Evolutionary conservation across 192 early-diverging fungal species (phyloP), one percentile per base, ranked within the genome.

Genomic region (Coemansia guatemalensis): DNA sequence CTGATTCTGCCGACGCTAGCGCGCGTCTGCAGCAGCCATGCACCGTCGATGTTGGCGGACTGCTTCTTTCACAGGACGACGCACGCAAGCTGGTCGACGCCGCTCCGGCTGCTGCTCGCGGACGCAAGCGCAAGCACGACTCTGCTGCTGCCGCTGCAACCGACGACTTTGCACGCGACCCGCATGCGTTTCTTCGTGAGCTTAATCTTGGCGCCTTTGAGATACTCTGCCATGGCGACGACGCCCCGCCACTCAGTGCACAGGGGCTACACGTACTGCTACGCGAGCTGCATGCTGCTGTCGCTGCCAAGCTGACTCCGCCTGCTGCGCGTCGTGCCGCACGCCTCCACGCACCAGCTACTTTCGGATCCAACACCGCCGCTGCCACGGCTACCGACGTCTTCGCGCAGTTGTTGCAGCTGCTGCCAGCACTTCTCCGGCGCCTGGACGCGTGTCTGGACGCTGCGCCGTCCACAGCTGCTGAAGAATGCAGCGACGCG

Each of bases 51-150:
- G 53, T 68, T 14, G 68, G 64, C 58, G 77, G 65, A 0, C 50
- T 80, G 57, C 55, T 74, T 26, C 57, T 80, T 2, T 74, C 71
- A 20, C 77, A 80, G 48, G 65, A 80, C 33, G 77, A 80, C 18
- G 68, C 77, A 5, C 60, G 57, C 12, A 73, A 63, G 12, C 60
- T 80, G 33, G 68, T 74, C 26, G 44, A 48, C 48, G 68, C 52
- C 23, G 18, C 51, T 29, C 50, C 58, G 17, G 25, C 8, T 1
- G 12, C 26, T 14, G 58, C 25, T 35, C 67, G 77, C 4, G 65
- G 77, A 18, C 52, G 60, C 49, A 80, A 74, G 55, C 27, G 71
- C 11, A 80, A 71, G 41, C 49, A 29, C 20, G 50, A 49, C 11
- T 27, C 48, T 7, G 39, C 14, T 8, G n/a, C 56, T 2, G 52